Evolutionary conservation across 2,329 filamentous ascomycete genomes (phyloP).

Genomic region (Elsinoe ampelina): DNA sequence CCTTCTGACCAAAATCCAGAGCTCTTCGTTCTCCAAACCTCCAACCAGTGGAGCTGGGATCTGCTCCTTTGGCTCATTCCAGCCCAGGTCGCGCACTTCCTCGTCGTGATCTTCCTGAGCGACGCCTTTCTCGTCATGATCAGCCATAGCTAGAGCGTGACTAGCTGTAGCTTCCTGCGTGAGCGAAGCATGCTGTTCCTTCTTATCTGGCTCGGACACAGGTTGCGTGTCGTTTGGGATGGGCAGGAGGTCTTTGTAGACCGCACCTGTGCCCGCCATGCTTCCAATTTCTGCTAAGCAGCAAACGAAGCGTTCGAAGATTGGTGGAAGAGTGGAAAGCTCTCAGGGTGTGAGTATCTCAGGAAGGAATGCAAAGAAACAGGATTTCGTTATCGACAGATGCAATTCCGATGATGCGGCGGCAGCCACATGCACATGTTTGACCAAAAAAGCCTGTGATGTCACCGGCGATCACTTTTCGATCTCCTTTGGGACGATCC

Average conservation of each 20-base stretch:
- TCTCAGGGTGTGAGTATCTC: background rate
- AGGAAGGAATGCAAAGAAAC: background rate
- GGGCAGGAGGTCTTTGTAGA: conserved; percentile 26
- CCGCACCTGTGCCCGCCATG: conserved; percentile 11
- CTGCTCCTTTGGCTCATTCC: conserved; percentile 52
- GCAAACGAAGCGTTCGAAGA: background rate
- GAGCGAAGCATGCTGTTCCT: conserved; percentile 25
- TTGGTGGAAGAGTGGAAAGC: background rate
- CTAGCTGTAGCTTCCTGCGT: conserved; percentile 37
- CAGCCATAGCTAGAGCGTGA: conserved; percentile 38
- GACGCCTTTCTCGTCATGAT: conserved; percentile 39
- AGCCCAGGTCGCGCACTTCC: conserved; percentile 59
- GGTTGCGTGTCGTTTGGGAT: conserved; percentile 25
- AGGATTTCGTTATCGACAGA: background rate
- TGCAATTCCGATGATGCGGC: background rate
- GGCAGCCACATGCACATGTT: too few relatives aligned
- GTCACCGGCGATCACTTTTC: background rate
- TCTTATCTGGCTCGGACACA: conserved; percentile 26
- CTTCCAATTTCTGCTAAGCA: background rate
- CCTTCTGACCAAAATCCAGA: conserved; percentile 61
- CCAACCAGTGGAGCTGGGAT: conserved; percentile 54
- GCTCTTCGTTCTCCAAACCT: conserved; percentile 60
- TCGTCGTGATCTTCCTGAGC: conserved; percentile 34
- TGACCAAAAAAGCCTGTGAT: background rate
- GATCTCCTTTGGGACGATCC: background rate